phyloP scores from a whole-genome alignment of 192 early-diverging fungal genomes.

The Chytriomyces sp. region DNA sequence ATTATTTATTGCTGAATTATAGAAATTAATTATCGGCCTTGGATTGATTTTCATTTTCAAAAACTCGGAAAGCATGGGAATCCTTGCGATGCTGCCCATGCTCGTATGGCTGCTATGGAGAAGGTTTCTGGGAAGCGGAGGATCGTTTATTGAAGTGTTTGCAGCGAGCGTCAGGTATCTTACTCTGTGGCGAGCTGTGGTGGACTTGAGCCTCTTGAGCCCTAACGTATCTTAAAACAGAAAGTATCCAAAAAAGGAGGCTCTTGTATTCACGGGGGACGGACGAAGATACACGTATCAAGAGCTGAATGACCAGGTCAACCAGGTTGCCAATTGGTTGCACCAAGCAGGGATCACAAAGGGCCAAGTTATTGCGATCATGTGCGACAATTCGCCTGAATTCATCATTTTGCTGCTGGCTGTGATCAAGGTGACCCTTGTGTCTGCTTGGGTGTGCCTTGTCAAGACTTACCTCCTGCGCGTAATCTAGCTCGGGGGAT shows the following conservation, averaged over 20 bases:
- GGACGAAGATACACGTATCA: conserved; percentile 9
- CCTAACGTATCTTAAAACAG: neutral
- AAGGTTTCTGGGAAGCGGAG: neutral
- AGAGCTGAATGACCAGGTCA: conserved; percentile 16
- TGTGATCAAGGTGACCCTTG: conserved; percentile 50
- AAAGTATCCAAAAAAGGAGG: conserved; percentile 28
- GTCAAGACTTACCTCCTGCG: neutral
- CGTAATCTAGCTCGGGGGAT: conserved; percentile 40
- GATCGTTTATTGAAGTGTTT: conserved; percentile 2
- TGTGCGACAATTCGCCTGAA: conserved; percentile 61
- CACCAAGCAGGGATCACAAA: conserved; percentile 2
- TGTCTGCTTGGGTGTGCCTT: conserved; percentile 52
- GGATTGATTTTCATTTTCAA: no score
- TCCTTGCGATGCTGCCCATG: no score
- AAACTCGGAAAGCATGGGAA: no score
- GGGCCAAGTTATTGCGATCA: conserved; percentile 53
- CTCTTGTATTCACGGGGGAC: conserved; percentile 11
- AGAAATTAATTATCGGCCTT: no score
- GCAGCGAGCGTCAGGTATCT: neutral
- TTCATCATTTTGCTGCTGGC: conserved; percentile 59
- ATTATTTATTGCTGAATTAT: no score
- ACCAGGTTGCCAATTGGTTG: conserved; percentile 25
- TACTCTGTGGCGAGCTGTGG: neutral
- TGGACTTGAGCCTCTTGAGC: neutral
- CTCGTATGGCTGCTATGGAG: neutral